Evolutionary conservation across 1,139 yeast species (phyloP).

Genomic region (Lodderomyces margitis): DNA sequence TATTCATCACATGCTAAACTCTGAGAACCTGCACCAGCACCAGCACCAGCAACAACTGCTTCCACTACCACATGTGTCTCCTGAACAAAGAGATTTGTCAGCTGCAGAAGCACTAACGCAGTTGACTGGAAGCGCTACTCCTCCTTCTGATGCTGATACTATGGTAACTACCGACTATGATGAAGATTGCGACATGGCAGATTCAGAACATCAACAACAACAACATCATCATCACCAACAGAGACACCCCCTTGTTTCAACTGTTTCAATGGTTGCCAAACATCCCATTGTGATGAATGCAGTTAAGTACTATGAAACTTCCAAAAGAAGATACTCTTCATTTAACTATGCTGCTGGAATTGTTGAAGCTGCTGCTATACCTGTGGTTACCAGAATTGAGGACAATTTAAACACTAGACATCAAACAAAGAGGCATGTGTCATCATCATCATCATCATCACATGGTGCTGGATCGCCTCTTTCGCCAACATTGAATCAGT

Average conservation of each 20-base stretch:
- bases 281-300: constrained; percentile 58
- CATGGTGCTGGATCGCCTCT: constrained; percentile 8
- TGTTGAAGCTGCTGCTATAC: constrained; percentile 61
- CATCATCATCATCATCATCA: constrained; percentile 13
- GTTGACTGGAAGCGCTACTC: constrained; percentile 23
- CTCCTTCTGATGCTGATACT: constrained; percentile 16
- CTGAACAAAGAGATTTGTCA: constrained; percentile 26
- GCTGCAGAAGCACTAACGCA: constrained; percentile 47
- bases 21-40: background rate
- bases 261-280: constrained; percentile 42
- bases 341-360: constrained; percentile 68
- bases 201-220: background rate
- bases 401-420: constrained; percentile 43
- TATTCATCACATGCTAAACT: constrained; percentile 1
- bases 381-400: constrained; percentile 53
- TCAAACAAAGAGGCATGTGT: constrained; percentile 21
- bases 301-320: constrained; percentile 55
- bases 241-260: constrained; percentile 42
- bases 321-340: constrained; percentile 54
- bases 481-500: constrained; percentile 6
- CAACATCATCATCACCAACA: constrained; percentile 8
- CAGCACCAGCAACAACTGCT: constrained; percentile 6
- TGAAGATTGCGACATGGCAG: constrained; percentile 8
- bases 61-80: constrained; percentile 10
- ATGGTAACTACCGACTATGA: constrained; percentile 8